These are phyloP conservation scores for Emericellopsis terricola DNA, from an alignment of 495 filamentous ascomycete species.

Conservation along the genomic window DNA sequence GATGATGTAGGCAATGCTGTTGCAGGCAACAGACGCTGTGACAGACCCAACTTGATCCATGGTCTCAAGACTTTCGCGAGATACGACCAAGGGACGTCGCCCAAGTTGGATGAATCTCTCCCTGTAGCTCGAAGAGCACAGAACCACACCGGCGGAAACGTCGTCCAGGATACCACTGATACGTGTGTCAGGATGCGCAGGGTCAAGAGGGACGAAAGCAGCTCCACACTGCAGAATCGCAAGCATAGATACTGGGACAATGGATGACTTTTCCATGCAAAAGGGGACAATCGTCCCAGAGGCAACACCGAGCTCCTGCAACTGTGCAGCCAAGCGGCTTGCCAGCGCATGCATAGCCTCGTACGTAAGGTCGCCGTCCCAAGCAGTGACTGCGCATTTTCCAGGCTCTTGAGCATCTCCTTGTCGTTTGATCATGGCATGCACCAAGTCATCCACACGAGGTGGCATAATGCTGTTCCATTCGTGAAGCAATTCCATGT, in stretches of 20 bases:
- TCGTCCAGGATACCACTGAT: no score
- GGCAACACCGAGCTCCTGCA: conserved; percentile 13
- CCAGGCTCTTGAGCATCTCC: conserved; percentile 4
- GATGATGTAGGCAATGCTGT: conserved; percentile 25
- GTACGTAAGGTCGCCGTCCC: conserved; percentile 39
- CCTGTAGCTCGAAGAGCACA: no score
- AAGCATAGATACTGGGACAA: conserved; percentile 33
- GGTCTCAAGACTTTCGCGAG: no score
- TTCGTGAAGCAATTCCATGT: no score
- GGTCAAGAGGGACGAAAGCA: conserved; percentile 37
- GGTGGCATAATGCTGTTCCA: neutral
- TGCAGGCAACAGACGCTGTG: no score
- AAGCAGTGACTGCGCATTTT: conserved; percentile 13
- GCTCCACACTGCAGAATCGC: conserved; percentile 40
- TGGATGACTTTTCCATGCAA: conserved; percentile 22
- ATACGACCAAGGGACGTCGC: no score
- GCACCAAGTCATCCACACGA: conserved; percentile 8
- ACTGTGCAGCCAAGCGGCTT: no score
- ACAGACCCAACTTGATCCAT: no score
- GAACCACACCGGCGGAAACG: no score
- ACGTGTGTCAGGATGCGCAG: no score
- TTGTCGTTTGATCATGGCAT: conserved; percentile 9
- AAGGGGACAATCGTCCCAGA: conserved; percentile 23
- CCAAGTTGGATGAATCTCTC: no score
- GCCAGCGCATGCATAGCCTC: no score